phyloP scores from a whole-genome alignment of 1,139 yeast species.

The Nematodospora anomalae region DNA sequence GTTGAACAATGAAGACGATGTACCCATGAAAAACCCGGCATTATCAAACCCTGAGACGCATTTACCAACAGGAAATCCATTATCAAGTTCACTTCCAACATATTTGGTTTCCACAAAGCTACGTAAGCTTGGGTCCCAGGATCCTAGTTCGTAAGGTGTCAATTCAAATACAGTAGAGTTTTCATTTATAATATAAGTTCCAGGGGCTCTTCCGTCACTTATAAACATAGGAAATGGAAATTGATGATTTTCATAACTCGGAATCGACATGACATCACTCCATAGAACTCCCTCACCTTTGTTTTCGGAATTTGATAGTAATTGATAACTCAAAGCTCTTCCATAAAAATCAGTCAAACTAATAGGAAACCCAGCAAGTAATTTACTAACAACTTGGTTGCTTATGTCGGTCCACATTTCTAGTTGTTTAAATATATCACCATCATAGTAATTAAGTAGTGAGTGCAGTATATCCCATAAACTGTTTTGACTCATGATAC shows the following conservation, averaged over 20 bases:
- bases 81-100: conserved; percentile 40
- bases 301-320: conserved; percentile 27
- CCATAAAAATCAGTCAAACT: conserved; percentile 42
- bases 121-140: conserved; percentile 43
- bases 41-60: conserved; percentile 76
- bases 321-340: conserved; percentile 39
- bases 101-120: conserved; percentile 38
- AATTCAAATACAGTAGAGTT: conserved; percentile 46
- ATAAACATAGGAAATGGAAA: conserved; percentile 46
- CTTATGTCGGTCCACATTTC: conserved; percentile 23
- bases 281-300: conserved; percentile 29
- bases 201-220: conserved; percentile 43
- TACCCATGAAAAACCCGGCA: conserved; percentile 74
- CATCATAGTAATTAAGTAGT: conserved; percentile 11
- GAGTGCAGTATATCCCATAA: conserved; percentile 35
- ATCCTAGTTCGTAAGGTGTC: conserved; percentile 44
- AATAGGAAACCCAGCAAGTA: conserved; percentile 30
- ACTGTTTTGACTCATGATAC: conserved; percentile 29
- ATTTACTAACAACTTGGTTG: conserved; percentile 28
- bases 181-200: conserved; percentile 29
- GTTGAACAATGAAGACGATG: conserved; percentile 77
- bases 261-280: conserved; percentile 35
- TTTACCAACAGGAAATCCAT: conserved; percentile 28
- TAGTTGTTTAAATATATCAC: conserved; percentile 5
- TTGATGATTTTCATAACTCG: conserved; percentile 28